Evolutionary conservation across 139 green algal species (phyloP), one percentile per base, ranked within the genome.

Genomic region (Coccomyxa sp.): DNA sequence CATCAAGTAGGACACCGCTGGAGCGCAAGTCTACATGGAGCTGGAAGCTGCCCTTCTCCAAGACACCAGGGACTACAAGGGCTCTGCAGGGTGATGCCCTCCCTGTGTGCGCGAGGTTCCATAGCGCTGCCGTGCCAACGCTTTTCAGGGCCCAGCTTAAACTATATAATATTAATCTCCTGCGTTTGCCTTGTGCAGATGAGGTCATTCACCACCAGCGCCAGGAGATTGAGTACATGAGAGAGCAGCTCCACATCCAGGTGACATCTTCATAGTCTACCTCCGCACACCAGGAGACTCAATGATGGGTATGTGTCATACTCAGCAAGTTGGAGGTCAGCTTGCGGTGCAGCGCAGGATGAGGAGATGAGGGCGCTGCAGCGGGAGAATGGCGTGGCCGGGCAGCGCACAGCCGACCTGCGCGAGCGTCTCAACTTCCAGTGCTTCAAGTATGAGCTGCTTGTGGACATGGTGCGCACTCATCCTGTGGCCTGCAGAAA

Each of bases 371-470:
- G 64, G 27, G 24, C 14, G 64, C 18, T 72, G 24, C 27, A 72
- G 2, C 27, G n/a, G 64, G 24, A 72, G 64, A 34, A 16, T 34
- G 29, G n/a, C 27, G 6, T 27, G 18, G 14, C 29, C 14, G 64
- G n/a, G 18, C 29, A 34, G 7, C 29, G 34, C 10, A 33, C 18
- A 16, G 10, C 18, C 24, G 64, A 72, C 29, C 64, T 72, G 64
- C 64, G n/a, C 2, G 64, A 34, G 29, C 64, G n/a, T 22, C 34
- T 34, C 24, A 72, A 72, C 7, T 36, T 72, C 29, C 64, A 72
- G 29, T 16, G n/a, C 64, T 72, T 72, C 64, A 72, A 72, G 64
- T 72, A 72, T 36, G 29, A 72, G 29, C 64, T 72, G 29, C 64
- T 72, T 22, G 64, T 72, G 31, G 64, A 72, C 64, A 72, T 72